Base-by-base conservation (phyloP, 805 yeast species). In the Metschnikowia peoriensis region DNA sequence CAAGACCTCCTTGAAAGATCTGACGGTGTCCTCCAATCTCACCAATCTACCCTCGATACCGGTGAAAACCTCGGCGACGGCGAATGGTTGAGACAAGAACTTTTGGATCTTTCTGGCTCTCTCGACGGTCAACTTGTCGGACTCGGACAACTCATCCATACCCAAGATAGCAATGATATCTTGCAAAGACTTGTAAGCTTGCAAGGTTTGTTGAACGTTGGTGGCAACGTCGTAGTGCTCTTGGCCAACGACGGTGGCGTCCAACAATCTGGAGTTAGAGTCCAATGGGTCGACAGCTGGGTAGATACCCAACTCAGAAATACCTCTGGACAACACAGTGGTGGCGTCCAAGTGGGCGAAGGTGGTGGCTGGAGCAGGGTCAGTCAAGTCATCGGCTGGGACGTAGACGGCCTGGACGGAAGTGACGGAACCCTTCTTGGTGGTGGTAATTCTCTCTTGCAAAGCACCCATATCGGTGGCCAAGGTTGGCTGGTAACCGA, bases 401-500 rank as follows among this genome's bases (percentile, higher is more conserved):
- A 93, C 99, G 80, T 94, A 94, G 67, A 94, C 99, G 73, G 99
- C 99, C 84, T 94, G 99, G 80, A 94, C 99, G 59, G 99, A 94
- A 62, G 99, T 94, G 76, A 94, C 99, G 77, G 99, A 94, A 85
- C 99, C 99, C 86, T 94, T 94, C 79, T 83, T 85, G 76, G 99
- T 94, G 81, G 99, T 93, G 81, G 99, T 94, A 81, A 94, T 94
- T 85, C 99, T 93, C 85, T 94, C 99, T 85, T 94, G 99, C 76
- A 94, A 85, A 76, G 90, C 85, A 90, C 99, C 99, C 99, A 94
- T 94, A 91, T 94, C 99, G 72, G 99, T 94, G 83, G 99, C 97
- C 82, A 93, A 85, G 69, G 99, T 93, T 79, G 99, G 99, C 84
- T 93, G 99, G 82, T 93, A 93, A 89, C 99, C 99, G 90, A 94